Percentiles rank a stretch among this genome's conserved stretches.
Evolutionary conservation across 495 filamentous ascomycete species (phyloP).

Genomic region (Melanomma pulvis-pyrius): DNA sequence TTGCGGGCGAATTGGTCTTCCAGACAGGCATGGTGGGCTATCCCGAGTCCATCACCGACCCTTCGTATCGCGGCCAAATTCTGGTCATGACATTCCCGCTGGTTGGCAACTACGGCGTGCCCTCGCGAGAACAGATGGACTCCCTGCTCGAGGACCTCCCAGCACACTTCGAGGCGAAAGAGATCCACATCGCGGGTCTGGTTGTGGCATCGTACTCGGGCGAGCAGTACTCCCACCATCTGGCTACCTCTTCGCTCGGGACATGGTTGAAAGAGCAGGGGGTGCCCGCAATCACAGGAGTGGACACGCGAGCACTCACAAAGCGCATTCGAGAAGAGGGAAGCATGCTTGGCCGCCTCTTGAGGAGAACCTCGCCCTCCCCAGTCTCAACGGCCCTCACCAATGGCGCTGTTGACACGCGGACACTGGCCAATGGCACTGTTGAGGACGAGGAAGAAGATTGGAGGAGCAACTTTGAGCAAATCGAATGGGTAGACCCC

Average conservation of each 20-base stretch:
- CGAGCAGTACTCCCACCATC: conserved; percentile 91
- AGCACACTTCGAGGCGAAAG: conserved; percentile 84
- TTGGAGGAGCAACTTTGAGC: conserved; percentile 73
- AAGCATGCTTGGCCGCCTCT: conserved; percentile 92
- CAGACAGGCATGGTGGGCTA: conserved; percentile 99
- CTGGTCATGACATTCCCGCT: conserved; percentile 89
- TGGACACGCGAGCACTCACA: conserved; percentile 91
- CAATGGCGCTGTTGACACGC: conserved; percentile 34
- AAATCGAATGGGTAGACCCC: conserved; percentile 84
- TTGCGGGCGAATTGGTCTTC: conserved; percentile 96
- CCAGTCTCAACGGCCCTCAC: conserved; percentile 41
- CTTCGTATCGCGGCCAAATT: conserved; percentile 90
- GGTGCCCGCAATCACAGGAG: conserved; percentile 93
- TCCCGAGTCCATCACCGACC: conserved; percentile 91
- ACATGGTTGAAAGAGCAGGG: conserved; percentile 95
- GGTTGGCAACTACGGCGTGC: conserved; percentile 91
- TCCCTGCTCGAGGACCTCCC: conserved; percentile 79
- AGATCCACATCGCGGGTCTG: conserved; percentile 91
- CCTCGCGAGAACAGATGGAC: conserved; percentile 78
- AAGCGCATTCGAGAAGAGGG: conserved; percentile 92
- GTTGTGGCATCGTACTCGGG: conserved; percentile 88
- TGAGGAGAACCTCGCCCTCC: conserved; percentile 62
- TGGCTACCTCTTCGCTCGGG: conserved; percentile 85
- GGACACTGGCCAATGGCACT: conserved; percentile 37
- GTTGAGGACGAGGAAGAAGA: conserved; percentile 42